These are phyloP conservation scores for Smithsoniella earleae DNA, from an alignment of 163 green algal species.

Conservation along the genomic window DNA sequence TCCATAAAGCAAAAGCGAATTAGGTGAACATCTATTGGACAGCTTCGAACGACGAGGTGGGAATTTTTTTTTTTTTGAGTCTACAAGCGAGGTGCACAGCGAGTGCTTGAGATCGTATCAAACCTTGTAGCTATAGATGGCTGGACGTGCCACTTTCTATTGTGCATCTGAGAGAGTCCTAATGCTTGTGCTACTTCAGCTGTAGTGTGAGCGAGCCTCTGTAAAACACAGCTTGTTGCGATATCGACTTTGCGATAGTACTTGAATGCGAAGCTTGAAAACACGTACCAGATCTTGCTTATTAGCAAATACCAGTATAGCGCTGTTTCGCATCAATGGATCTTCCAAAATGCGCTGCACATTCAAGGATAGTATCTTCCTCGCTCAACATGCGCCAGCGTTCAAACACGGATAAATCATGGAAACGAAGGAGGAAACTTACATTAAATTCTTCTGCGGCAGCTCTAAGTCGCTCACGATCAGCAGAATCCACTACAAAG, in stretches of 20 bases:
- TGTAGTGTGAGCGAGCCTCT: not conserved
- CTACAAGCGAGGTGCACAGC: not conserved
- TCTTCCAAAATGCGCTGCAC: constrained; percentile 40
- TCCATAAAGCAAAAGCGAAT: no score
- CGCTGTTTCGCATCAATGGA: constrained; percentile 42
- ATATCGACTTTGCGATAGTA: not conserved
- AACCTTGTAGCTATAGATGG: constrained; percentile 20
- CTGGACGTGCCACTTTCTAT: constrained; percentile 27
- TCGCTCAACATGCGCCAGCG: constrained; percentile 28
- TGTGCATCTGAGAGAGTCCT: not conserved
- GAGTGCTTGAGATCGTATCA: not conserved
- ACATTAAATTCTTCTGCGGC: constrained; percentile 49
- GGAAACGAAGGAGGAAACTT: constrained; percentile 27
- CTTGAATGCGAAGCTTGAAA: not conserved
- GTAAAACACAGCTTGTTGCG: not conserved
- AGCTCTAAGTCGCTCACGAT: constrained; percentile 55
- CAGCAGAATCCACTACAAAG: constrained; percentile 65
- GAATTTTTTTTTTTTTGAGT: no score
- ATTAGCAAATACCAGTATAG: constrained; percentile 69
- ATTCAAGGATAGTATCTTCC: no score
- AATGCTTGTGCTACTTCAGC: constrained; percentile 21
- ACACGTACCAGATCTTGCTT: constrained; percentile 61
- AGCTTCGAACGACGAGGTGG: no score
- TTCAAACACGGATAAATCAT: not conserved
- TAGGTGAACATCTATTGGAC: no score